Conservation (phyloP, 306 rosid genomes). For the Castanea mollissima region DNA sequence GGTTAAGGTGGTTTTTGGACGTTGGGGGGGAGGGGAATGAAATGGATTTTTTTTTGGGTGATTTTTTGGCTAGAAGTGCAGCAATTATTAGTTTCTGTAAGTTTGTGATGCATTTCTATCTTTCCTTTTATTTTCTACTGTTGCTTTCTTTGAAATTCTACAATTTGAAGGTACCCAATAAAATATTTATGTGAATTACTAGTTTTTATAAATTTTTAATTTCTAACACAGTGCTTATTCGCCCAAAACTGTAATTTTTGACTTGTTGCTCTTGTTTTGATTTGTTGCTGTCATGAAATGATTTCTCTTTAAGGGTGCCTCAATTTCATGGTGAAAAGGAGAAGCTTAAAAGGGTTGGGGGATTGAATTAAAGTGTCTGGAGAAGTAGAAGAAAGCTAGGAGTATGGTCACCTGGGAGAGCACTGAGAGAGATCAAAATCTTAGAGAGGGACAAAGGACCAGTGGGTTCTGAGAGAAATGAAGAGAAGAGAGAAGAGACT, state of each 20-base stretch:
- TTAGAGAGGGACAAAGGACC: too few relatives aligned
- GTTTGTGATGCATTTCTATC: conserved; percentile 8
- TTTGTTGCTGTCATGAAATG: conserved; percentile 17
- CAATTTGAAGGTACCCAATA: not conserved
- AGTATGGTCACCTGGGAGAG: not conserved
- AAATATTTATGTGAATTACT: not conserved
- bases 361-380: not conserved
- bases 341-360: conserved; percentile 14
- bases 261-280: not conserved
- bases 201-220: not conserved
- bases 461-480: too few relatives aligned
- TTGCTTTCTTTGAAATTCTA: conserved; percentile 7
- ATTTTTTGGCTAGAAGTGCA: too few relatives aligned
- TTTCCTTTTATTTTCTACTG: not conserved
- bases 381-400: conserved; percentile 1
- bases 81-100: too few relatives aligned
- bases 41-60: too few relatives aligned
- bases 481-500: too few relatives aligned
- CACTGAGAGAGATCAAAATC: too few relatives aligned
- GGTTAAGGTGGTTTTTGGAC: too few relatives aligned
- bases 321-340: conserved; percentile 5
- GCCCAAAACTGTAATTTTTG: not conserved
- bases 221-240: conserved; percentile 5
- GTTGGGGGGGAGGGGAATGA: too few relatives aligned
- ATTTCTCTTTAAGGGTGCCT: conserved; percentile 24